Conservation (phyloP, 306 rosid genomes). For the Potentilla sterilis region DNA sequence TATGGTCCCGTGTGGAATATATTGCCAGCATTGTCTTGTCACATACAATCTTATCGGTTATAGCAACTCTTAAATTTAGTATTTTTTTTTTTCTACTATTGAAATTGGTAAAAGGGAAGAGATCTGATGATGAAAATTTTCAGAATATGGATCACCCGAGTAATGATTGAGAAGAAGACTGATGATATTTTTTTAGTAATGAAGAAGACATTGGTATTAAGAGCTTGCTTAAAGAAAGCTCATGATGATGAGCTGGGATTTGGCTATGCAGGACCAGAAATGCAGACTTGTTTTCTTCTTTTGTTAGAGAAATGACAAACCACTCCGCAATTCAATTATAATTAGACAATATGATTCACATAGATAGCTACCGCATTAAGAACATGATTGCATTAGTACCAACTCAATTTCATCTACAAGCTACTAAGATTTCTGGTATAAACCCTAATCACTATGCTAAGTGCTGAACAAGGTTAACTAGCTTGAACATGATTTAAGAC, state of each 20-base stretch:
- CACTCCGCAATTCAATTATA: not conserved
- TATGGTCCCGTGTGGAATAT: slow-evolving; percentile 3
- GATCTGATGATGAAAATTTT: no score
- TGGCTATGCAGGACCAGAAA: not conserved
- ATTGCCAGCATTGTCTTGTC: slow-evolving; percentile 10
- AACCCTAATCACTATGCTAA: not conserved
- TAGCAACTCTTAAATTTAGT: not conserved
- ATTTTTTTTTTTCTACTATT: no score
- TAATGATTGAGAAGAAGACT: not conserved
- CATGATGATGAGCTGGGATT: not conserved
- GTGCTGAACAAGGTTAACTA: not conserved
- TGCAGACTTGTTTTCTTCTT: not conserved
- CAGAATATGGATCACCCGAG: not conserved
- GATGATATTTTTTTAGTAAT: no score
- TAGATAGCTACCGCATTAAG: not conserved
- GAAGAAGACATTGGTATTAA: not conserved
- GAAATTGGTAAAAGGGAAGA: no score
- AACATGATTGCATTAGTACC: not conserved
- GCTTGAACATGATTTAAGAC: slow-evolving; percentile 20
- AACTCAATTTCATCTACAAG: not conserved
- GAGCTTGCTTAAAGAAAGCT: not conserved
- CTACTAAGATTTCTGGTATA: not conserved
- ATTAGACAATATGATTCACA: not conserved
- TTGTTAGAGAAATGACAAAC: not conserved
- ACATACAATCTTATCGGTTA: not conserved